Base-by-base conservation (phyloP, 1,284 basidiomycete genomes). In the Microbotryum saponariae region DNA sequence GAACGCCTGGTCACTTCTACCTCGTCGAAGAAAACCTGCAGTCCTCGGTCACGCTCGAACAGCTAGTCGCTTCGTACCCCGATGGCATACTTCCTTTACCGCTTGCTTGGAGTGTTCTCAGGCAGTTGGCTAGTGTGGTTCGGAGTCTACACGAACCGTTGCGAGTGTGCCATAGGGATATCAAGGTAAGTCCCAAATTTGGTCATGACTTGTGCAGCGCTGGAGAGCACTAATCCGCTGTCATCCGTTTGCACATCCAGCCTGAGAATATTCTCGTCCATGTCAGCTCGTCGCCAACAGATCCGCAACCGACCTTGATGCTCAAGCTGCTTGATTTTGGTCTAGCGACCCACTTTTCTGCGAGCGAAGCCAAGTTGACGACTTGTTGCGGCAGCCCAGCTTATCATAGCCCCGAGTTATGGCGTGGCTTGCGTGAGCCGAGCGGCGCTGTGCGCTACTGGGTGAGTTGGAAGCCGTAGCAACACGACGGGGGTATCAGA, bases 1-100 rank as follows among this genome's bases (percentile, higher is more conserved):
- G 79, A 6, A 82, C 81, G 0, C 75, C 78, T 6, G 79, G 79
- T 3, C 80, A 82, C 68, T 81, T 81, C 67, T 82, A 82, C 71
- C 78, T 82, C n/a, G 76, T 82, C 57, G 65, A 78, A 56, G 80
- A 81, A 46, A 78, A 74, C 53, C 74, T 81, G 14, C 77, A 76
- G 1, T 77, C 77, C 1, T 78, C 78, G 57, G 71, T 77, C 53
- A 76, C 77, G 31, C 73, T 77, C 47, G 70, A 74, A 63, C 59
- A 63, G 52, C 62, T 70, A 57, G 71, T 72, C 56, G 45, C 52
- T 18, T 45, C 60, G 20, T 67, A 64, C 12, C 71, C 75, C 5
- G 67, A 66, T 14, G 63, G 63, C 9, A 54, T 61, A 12, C 64
- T 78, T 6, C 71, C 74, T 0, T 54, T 70, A 27, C 64, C 67